Percentiles rank a stretch among this genome's conserved stretches.
phyloP scores from a whole-genome alignment of 164 flowering plant species.

The grape (Vitis vinifera) region DNA sequence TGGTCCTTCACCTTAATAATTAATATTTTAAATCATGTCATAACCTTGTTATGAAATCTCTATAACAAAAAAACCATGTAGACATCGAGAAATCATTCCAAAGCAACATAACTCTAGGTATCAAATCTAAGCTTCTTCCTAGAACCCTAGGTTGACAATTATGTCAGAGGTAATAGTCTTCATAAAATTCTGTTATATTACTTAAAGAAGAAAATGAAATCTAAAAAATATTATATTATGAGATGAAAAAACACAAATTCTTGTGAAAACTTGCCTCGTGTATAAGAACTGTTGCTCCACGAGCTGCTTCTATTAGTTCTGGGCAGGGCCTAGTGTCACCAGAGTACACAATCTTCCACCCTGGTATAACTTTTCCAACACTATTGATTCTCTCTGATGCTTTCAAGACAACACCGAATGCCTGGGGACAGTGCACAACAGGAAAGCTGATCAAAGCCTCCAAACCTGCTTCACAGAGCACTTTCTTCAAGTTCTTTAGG shows the following conservation, averaged over 20 bases:
- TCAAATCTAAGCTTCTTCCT: too few species aligned
- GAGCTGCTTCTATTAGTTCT: conserved; percentile 71
- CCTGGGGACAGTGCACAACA: conserved; percentile 91
- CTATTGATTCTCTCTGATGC: conserved; percentile 69
- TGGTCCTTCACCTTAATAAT: too few species aligned
- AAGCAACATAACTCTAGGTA: too few species aligned
- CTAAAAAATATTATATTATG: background rate
- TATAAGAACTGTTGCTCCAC: conserved; percentile 87
- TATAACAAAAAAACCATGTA: too few species aligned
- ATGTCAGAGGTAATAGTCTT: too few species aligned
- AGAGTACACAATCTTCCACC: conserved; percentile 97
- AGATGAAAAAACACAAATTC: background rate
- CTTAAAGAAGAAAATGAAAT: too few species aligned
- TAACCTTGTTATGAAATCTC: too few species aligned
- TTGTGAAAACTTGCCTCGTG: conserved; percentile 68
- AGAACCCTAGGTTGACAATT: too few species aligned
- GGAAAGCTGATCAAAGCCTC: conserved; percentile 78
- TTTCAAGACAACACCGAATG: conserved; percentile 72
- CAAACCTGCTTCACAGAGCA: conserved; percentile 71
- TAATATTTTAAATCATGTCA: too few species aligned
- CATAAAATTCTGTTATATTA: too few species aligned
- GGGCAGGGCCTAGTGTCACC: conserved; percentile 98
- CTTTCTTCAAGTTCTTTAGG: conserved; percentile 50
- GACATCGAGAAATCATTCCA: too few species aligned
- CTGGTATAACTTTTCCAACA: conserved; percentile 73